Conservation (phyloP, 2,329 filamentous ascomycete species). For the Neonectria neomacrospora region DNA sequence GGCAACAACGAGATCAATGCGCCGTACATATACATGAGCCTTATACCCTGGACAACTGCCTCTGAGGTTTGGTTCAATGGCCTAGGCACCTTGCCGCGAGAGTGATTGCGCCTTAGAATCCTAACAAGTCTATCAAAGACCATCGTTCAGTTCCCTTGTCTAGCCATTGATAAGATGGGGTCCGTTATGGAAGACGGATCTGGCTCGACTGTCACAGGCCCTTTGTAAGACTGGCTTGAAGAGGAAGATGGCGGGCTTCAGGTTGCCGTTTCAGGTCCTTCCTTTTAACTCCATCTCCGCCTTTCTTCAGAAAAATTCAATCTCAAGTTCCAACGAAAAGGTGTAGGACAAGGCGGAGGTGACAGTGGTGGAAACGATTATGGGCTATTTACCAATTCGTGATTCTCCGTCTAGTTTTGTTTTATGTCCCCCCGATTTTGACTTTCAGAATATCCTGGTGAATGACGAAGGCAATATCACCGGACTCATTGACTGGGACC, state of each 20-base stretch:
- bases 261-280: slow-evolving; percentile 17
- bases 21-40: slow-evolving; percentile 36
- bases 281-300: slow-evolving; percentile 18
- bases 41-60: slow-evolving; percentile 26
- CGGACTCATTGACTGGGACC: slow-evolving; percentile 32
- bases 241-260: slow-evolving; percentile 10
- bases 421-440: slow-evolving; percentile 36
- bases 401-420: slow-evolving; percentile 25
- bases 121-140: slow-evolving; percentile 19
- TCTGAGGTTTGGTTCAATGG: slow-evolving; percentile 26
- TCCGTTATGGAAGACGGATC: slow-evolving; percentile 19
- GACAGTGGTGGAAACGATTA: slow-evolving; percentile 16
- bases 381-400: slow-evolving; percentile 8
- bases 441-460: slow-evolving; percentile 34
- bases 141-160: slow-evolving; percentile 27
- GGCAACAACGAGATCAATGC: slow-evolving; percentile 27
- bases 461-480: slow-evolving; percentile 24
- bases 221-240: slow-evolving; percentile 11
- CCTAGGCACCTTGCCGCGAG: slow-evolving; percentile 10
- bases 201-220: slow-evolving; percentile 12
- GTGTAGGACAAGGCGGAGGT: slow-evolving; percentile 10
- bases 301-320: slow-evolving; percentile 9
- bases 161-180: slow-evolving; percentile 30
- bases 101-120: slow-evolving; percentile 29
- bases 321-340: slow-evolving; percentile 1